phyloP scores from a whole-genome alignment of 169 alveolate species.

The Ichthyophthirius multifiliis region DNA sequence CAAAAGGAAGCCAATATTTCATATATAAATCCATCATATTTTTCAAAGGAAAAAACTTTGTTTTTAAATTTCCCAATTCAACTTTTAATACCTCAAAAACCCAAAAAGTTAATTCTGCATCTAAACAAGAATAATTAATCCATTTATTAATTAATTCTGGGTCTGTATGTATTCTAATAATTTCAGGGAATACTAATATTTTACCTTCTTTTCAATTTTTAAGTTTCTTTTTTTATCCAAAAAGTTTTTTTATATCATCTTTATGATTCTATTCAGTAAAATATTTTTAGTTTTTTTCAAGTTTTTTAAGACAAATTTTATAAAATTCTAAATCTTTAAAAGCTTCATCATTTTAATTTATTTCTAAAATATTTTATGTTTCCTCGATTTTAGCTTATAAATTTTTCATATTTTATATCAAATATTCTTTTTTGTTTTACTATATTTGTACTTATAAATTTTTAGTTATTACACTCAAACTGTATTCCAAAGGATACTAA shows the following conservation, averaged over 20 bases:
- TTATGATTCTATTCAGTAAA: slow-evolving; percentile 17
- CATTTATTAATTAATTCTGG: slow-evolving; percentile 49
- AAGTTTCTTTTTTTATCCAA: slow-evolving; percentile 35
- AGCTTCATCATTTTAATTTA: too few relatives aligned
- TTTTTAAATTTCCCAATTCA: not conserved
- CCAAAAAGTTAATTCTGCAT: slow-evolving; percentile 77
- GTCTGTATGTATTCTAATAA: slow-evolving; percentile 57
- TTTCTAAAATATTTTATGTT: too few relatives aligned
- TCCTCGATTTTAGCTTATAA: not conserved
- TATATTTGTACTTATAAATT: slow-evolving; percentile 44
- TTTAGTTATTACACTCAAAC: slow-evolving; percentile 48
- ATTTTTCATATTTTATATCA: too few relatives aligned
- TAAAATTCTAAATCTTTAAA: too few relatives aligned
- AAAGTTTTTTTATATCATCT: slow-evolving; percentile 22
- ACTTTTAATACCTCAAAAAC: slow-evolving; percentile 45
- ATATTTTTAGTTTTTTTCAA: too few relatives aligned
- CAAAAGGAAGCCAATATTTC: slow-evolving; percentile 78
- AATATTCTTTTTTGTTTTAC: slow-evolving; percentile 18
- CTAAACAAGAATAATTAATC: slow-evolving; percentile 75
- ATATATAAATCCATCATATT: slow-evolving; percentile 55
- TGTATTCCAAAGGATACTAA: slow-evolving; percentile 52
- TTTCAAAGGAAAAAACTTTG: slow-evolving; percentile 47
- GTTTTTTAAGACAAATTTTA: too few relatives aligned
- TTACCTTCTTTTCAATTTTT: slow-evolving; percentile 49
- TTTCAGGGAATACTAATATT: slow-evolving; percentile 29